Evolutionary conservation across 495 filamentous ascomycete species (phyloP).

Genomic region (Talaromyces liani): DNA sequence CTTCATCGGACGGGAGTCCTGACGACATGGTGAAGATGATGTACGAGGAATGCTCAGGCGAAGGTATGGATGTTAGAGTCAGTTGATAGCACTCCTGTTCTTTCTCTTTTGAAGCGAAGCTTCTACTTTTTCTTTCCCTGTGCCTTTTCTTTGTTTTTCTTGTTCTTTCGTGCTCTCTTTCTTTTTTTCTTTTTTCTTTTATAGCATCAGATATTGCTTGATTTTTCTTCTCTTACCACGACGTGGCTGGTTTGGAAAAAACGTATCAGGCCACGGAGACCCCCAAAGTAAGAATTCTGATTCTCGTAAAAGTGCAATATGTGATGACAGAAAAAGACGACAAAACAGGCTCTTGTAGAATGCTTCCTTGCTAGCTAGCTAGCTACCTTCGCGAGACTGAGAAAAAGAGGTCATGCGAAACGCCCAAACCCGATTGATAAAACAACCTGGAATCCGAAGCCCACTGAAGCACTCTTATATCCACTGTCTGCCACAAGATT

Average conservation of each 20-base stretch:
- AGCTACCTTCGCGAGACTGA: constrained; percentile 41
- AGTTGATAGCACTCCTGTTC: constrained; percentile 10
- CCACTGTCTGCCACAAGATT: not conserved
- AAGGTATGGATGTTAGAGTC: constrained; percentile 6
- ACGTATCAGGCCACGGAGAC: constrained; percentile 6
- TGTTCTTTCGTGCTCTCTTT: constrained; percentile 12
- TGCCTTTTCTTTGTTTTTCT: constrained; percentile 12
- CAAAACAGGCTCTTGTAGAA: constrained; percentile 40
- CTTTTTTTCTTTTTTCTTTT: constrained; percentile 8
- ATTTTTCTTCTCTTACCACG: not conserved
- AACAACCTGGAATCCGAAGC: not conserved
- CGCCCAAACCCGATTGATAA: constrained; percentile 10
- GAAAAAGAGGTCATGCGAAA: constrained; percentile 20
- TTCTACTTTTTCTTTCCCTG: constrained; percentile 9
- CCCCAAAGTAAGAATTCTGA: constrained; percentile 8
- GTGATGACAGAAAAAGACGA: constrained; percentile 17
- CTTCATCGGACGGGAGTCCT: constrained; percentile 69
- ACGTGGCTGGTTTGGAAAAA: not conserved
- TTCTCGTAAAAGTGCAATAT: constrained; percentile 28
- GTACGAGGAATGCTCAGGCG: not conserved
- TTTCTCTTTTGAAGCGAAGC: constrained; percentile 4
- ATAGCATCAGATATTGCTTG: constrained; percentile 7
- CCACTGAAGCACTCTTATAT: not conserved
- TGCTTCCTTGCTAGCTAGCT: constrained; percentile 50
- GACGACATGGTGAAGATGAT: constrained; percentile 56